Evolutionary conservation across 139 green algal species (phyloP).

Genomic region (Chlorella sp.): DNA sequence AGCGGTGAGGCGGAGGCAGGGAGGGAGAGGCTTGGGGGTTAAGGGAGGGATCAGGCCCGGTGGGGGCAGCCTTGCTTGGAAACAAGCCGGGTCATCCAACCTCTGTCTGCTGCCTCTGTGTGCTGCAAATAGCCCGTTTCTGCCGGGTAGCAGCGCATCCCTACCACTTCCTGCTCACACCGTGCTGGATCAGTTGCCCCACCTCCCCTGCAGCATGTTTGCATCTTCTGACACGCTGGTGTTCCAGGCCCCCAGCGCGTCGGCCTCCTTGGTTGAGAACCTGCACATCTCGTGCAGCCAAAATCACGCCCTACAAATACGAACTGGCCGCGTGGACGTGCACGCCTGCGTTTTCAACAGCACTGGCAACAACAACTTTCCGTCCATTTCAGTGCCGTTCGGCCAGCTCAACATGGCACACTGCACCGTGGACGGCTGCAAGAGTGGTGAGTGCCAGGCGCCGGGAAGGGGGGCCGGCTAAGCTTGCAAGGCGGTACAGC

Average conservation of each 20-base stretch:
- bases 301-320: background rate
- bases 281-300: background rate
- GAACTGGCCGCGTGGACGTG: background rate
- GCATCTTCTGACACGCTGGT: background rate
- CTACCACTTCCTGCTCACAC: no score
- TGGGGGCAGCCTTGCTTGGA: no score
- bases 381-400: background rate
- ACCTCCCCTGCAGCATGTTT: background rate
- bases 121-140: no score
- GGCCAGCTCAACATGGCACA: background rate
- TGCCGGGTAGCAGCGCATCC: no score
- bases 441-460: no score
- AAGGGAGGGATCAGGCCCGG: no score
- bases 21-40: background rate
- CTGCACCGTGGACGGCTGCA: background rate
- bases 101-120: no score
- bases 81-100: no score
- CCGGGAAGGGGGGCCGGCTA: no score
- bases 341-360: background rate
- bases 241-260: background rate
- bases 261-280: background rate
- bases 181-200: no score
- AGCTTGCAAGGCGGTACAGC: background rate
- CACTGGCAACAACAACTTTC: background rate
- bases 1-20: background rate